A percentile compares a stretch with the other conserved stretches of the same genome.
Conservation (phyloP, 257 asterid species). For the Solanum sitiens region DNA sequence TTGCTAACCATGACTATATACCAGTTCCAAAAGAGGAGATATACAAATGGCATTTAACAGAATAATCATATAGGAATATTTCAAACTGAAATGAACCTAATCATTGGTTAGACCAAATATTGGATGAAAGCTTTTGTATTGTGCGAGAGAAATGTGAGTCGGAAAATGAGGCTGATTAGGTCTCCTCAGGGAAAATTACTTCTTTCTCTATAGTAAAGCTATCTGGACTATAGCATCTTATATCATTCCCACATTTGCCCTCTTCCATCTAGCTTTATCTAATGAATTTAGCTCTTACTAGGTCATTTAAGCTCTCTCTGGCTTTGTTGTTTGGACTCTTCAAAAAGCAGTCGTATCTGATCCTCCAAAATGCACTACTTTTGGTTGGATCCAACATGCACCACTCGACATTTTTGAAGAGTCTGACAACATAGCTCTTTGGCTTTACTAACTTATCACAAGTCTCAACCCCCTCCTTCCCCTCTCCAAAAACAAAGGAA, state of each 20-base stretch:
- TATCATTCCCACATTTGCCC: not conserved
- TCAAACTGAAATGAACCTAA: not conserved
- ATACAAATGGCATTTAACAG: slow-evolving; percentile 40
- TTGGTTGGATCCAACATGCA: not conserved
- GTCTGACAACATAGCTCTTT: not conserved
- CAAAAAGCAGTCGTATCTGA: not conserved
- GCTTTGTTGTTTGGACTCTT: not conserved
- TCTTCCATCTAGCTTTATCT: not conserved
- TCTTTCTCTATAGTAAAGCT: not conserved
- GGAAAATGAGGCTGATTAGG: not conserved
- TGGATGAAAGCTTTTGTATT: not conserved
- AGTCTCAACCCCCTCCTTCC: not conserved
- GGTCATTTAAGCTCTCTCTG: not conserved
- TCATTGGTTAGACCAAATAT: not conserved
- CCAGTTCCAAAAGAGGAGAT: slow-evolving; percentile 41
- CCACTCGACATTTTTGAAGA: not conserved
- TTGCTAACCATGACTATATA: slow-evolving; percentile 29
- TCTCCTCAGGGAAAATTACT: not conserved
- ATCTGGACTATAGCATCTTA: not conserved
- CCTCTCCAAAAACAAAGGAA: not conserved
- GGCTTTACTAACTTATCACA: not conserved
- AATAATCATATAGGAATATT: not conserved
- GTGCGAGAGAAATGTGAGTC: not conserved
- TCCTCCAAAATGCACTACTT: not conserved
- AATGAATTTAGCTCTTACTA: not conserved